Conservation (phyloP, 2,329 filamentous ascomycete species). For the Tolypocladium ophioglossoides region DNA sequence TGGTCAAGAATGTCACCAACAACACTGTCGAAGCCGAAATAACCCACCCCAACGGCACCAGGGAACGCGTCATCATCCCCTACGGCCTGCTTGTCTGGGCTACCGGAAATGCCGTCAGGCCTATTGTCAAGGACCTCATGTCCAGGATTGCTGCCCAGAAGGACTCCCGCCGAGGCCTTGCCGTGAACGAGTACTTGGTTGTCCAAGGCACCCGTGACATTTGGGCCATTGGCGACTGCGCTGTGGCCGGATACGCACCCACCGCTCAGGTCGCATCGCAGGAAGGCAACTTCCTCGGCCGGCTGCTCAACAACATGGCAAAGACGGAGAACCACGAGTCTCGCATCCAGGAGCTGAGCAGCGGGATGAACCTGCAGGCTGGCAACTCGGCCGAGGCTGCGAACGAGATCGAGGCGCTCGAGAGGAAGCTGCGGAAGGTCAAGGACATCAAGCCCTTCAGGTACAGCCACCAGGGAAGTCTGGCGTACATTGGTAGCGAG, state of each 20-base stretch:
- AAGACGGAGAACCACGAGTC: constrained; percentile 77
- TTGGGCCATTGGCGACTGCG: constrained; percentile 97
- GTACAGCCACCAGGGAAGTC: constrained; percentile 93
- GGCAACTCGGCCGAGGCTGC: constrained; percentile 58
- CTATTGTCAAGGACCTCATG: constrained; percentile 86
- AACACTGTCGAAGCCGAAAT: constrained; percentile 87
- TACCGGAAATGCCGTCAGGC: constrained; percentile 88
- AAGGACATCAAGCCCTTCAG: constrained; percentile 97
- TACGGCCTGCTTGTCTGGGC: constrained; percentile 98
- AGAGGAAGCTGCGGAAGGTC: constrained; percentile 77
- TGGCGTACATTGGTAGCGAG: constrained; percentile 97
- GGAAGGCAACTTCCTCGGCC: constrained; percentile 89
- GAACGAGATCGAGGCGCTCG: constrained; percentile 70
- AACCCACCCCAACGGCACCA: constrained; percentile 71
- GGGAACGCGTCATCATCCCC: constrained; percentile 70
- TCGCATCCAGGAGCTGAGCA: constrained; percentile 60
- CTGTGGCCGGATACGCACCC: constrained; percentile 92
- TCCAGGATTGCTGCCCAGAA: constrained; percentile 86
- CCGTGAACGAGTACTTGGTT: constrained; percentile 97
- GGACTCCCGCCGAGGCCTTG: constrained; percentile 85
- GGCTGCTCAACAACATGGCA: constrained; percentile 98
- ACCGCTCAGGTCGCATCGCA: constrained; percentile 95
- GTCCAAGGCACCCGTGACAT: constrained; percentile 95
- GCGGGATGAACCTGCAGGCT: constrained; percentile 47
- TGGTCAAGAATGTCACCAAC: constrained; percentile 95